phyloP scores from a whole-genome alignment of 805 yeast species.

The Pichia cabralensis region DNA sequence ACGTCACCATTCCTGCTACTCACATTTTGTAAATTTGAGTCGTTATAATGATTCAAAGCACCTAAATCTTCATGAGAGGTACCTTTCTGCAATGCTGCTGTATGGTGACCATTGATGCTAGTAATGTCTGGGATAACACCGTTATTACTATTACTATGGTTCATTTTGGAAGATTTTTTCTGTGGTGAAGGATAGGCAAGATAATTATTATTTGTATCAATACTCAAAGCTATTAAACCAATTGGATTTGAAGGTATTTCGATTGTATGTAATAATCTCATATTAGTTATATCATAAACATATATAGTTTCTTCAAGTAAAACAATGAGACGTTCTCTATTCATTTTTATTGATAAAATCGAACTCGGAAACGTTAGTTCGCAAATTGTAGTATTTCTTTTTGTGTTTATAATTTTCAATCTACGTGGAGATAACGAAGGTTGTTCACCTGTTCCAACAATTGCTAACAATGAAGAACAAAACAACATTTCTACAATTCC shows the following conservation, averaged over 20 bases:
- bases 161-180: conserved; percentile 28
- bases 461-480: conserved; percentile 73
- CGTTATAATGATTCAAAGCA: background rate
- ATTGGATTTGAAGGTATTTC: conserved; percentile 50
- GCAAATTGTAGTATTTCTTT: conserved; percentile 60
- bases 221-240: conserved; percentile 57
- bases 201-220: conserved; percentile 39
- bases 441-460: conserved; percentile 76
- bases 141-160: conserved; percentile 8
- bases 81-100: no score
- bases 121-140: conserved; percentile 1
- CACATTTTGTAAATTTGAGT: no score
- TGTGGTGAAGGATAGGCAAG: conserved; percentile 76
- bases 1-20: conserved; percentile 54
- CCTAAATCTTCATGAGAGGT: conserved; percentile 3
- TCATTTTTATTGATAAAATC: conserved; percentile 66
- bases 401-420: conserved; percentile 74
- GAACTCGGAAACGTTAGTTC: conserved; percentile 83
- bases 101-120: conserved; percentile 12
- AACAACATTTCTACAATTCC: conserved; percentile 89
- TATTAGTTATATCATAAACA: conserved; percentile 83
- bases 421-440: conserved; percentile 72
- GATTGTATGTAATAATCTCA: conserved; percentile 68
- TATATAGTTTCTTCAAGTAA: conserved; percentile 75
- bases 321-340: conserved; percentile 77